Base-by-base conservation (phyloP, 495 filamentous ascomycete genomes). In the Poronia punctata region DNA sequence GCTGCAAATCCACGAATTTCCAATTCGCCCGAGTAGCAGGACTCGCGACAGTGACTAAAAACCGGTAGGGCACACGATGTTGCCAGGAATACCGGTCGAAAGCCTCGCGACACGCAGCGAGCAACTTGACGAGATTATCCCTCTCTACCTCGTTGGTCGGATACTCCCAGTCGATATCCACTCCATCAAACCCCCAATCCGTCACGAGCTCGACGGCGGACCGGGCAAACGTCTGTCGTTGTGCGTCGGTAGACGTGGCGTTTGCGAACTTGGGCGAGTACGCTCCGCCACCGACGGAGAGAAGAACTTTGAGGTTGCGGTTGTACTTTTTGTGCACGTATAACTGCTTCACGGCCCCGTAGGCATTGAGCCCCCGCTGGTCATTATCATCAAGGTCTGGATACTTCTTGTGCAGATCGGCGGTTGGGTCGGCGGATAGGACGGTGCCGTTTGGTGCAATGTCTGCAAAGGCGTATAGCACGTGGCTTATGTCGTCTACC, bases 261-360 rank as follows among this genome's bases (percentile, higher is more conserved):
- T 71, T 67, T 0, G 78, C 70, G 49, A 95, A 89, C 52, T 93
- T 88, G 43, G 79, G 64, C 7, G 85, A 86, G 58, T 88, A 93
- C 0, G 85, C 88, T 84, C 88, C 94, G 5, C 88, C 88, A 20
- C 88, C 88, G 44, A 95, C 88, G 27, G 83, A 89, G 3, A 93
- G 75, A 14, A 92, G 66, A 3, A 85, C 71, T 61, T 93, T 92
- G 25, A 94, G 57, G 48, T 86, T 76, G 16, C 87, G 72, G 57
- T 93, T 75, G 45, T 71, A 66, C 66, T 87, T 83, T 69, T 94
- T 93, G 20, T 86, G 74, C 15, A 93, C 66, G 59, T 73, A 84
- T 3, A 94, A 66, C 58, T 93, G 87, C 70, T 93, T 93, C 35
- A 86, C 62, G 54, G 80, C 88, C 30, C 84, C 83, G 58, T 87